Percentiles rank a stretch among this genome's conserved stretches.
phyloP scores from a whole-genome alignment of 306 rosid genomes.

The Hylodesmum podocarpum region DNA sequence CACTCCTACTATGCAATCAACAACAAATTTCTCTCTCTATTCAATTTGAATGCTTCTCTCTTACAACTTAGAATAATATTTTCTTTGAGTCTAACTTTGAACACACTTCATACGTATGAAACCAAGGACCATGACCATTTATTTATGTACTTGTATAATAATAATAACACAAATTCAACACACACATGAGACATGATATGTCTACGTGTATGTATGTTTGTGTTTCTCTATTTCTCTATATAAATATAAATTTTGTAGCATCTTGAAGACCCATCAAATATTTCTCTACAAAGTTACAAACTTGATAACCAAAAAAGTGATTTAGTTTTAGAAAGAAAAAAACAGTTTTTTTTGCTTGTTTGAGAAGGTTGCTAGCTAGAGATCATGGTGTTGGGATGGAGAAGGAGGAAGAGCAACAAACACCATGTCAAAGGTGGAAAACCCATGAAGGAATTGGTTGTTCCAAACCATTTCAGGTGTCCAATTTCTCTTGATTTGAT shows the following conservation, averaged over 20 bases:
- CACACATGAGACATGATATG: constrained; percentile 18
- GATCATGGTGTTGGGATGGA: constrained; percentile 70
- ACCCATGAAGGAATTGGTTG: constrained; percentile 39
- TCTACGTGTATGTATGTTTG: neutral
- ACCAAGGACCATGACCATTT: constrained; percentile 8
- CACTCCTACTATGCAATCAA: neutral
- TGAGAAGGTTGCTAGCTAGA: neutral
- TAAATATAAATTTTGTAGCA: neutral
- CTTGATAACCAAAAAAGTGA: constrained; percentile 17
- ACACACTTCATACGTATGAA: constrained; percentile 36
- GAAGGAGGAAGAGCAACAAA: constrained; percentile 35
- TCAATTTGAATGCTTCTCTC: constrained; percentile 45
- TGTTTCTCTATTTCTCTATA: neutral
- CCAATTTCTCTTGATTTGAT: constrained; percentile 73
- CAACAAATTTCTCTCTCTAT: neutral
- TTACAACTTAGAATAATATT: constrained; percentile 15
- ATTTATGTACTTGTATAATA: neutral
- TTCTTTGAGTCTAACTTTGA: constrained; percentile 47
- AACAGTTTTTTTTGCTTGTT: neutral
- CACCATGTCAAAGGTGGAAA: constrained; percentile 7
- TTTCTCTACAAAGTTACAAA: constrained; percentile 15
- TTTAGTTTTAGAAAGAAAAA: neutral
- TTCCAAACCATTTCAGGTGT: constrained; percentile 63
- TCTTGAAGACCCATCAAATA: constrained; percentile 22
- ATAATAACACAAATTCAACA: too few relatives aligned